These are phyloP conservation scores for Cryptococcus sp. DNA, from an alignment of 1,284 basidiomycete genomes.

Conservation along the genomic window DNA sequence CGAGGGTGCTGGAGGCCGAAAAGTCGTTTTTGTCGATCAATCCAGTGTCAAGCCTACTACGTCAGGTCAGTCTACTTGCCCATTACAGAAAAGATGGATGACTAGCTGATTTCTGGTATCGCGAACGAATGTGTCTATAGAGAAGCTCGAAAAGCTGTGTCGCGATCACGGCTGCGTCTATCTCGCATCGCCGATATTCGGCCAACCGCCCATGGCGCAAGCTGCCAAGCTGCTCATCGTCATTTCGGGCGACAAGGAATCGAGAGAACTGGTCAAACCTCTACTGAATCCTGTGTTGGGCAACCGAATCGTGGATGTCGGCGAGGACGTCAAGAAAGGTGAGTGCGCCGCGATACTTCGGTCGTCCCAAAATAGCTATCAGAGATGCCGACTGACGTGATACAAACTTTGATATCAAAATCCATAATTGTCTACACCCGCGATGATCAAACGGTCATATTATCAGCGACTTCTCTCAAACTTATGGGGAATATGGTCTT, in stretches of 20 bases:
- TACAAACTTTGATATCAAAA: no score
- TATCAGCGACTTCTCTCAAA: slow-evolving; percentile 40
- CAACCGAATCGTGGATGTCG: slow-evolving; percentile 33
- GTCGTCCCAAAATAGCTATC: neutral
- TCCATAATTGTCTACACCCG: neutral
- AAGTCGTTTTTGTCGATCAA: slow-evolving; percentile 41
- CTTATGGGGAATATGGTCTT: slow-evolving; percentile 45
- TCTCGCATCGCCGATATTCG: slow-evolving; percentile 41
- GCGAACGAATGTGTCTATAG: slow-evolving; percentile 13
- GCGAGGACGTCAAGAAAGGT: slow-evolving; percentile 44
- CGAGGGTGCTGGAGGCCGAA: slow-evolving; percentile 13
- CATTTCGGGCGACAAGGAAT: slow-evolving; percentile 26
- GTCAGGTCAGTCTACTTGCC: slow-evolving; percentile 25
- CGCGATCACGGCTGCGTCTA: slow-evolving; percentile 26
- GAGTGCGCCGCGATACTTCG: slow-evolving; percentile 3
- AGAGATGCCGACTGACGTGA: neutral
- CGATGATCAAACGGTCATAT: neutral
- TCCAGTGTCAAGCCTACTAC: slow-evolving; percentile 36
- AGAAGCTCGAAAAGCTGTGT: slow-evolving; percentile 28
- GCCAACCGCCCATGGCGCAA: slow-evolving; percentile 35
- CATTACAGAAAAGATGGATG: no score
- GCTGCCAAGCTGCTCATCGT: slow-evolving; percentile 37
- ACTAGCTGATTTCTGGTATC: neutral
- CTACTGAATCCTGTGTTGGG: slow-evolving; percentile 27
- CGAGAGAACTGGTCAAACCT: slow-evolving; percentile 23